Base-by-base conservation (phyloP, 2,329 filamentous ascomycete species). In the Botrytis hyacinthi region DNA sequence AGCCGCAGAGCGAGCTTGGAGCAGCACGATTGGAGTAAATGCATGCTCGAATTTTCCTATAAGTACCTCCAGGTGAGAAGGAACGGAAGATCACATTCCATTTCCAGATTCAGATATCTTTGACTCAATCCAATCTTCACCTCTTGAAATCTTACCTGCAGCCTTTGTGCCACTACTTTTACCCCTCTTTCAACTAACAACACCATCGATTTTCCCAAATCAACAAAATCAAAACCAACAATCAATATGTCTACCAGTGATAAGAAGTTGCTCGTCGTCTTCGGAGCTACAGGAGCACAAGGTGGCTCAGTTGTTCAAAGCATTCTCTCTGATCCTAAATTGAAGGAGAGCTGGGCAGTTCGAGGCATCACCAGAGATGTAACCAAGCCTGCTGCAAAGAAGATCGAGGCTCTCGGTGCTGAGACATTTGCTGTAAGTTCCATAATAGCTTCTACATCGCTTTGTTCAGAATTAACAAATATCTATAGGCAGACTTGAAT, bases 221-320 rank as follows among this genome's bases (percentile, higher is more conserved):
- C 16, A 14, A 26, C 26, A 42, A 22, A 3, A 42, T 42, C 9
- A 42, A 57, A 68, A 16, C 9, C 20, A 29, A 42, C 32, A 29
- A 54, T 29, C 35, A 65, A 46, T 75, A 80, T 80, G 78, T 73
- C 80, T 57, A 18, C 51, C n/a, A 57, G n/a, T 62, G 44, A 75
- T 48, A 80, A 81, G 74, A 83, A 85, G 73, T 76, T 86, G 69
- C 78, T 86, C 59, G 83, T 83, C 35, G 83, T 87, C 8, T 80
- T 86, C 66, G 85, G 85, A 22, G 85, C 84, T 37, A 87, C 85
- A 14, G 86, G 84, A 57, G 84, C 84, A 73, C 86, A 88, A 74
- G 86, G 86, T 73, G 85, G 86, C n/a, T 85, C 85, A 6, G 86
- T 88, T n/a, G 84, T 84, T 51, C 84, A 84, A 40, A 81, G 83